These are phyloP conservation scores for Cytospora piceicola DNA, from an alignment of 2,329 filamentous ascomycete species.

Conservation along the genomic window DNA sequence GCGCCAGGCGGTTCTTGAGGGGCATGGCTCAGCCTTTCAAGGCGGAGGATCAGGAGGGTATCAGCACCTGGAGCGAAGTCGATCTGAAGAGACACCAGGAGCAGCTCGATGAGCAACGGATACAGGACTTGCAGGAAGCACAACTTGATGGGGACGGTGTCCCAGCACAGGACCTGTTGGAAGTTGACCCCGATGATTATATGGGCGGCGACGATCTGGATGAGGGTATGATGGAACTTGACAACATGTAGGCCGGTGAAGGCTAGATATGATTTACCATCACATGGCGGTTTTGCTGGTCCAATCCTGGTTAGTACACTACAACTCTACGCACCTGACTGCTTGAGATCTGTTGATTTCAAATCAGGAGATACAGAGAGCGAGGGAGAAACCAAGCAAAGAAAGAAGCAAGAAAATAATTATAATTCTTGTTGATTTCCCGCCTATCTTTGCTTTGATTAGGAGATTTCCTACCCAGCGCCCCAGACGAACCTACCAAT, in stretches of 20 bases:
- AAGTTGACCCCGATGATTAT: slow-evolving; percentile 47
- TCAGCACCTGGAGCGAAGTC: slow-evolving; percentile 85
- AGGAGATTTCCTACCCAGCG: no score
- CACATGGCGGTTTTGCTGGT: neutral
- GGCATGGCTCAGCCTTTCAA: slow-evolving; percentile 92
- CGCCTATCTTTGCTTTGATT: neutral
- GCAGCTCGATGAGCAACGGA: slow-evolving; percentile 71
- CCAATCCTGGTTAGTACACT: neutral
- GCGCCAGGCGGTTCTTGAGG: slow-evolving; percentile 84
- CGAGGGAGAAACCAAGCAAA: neutral
- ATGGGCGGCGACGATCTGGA: slow-evolving; percentile 58
- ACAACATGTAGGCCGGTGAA: slow-evolving; percentile 10
- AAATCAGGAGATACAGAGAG: neutral
- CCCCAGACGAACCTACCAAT: neutral
- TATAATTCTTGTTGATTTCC: neutral
- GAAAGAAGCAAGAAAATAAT: neutral
- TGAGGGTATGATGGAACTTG: slow-evolving; percentile 57
- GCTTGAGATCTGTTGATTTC: neutral
- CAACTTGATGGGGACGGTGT: slow-evolving; percentile 23
- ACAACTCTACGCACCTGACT: neutral
- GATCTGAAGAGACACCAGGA: slow-evolving; percentile 80
- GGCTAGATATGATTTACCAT: neutral
- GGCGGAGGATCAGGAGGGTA: slow-evolving; percentile 82
- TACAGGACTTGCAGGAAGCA: slow-evolving; percentile 60
- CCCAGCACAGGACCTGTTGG: slow-evolving; percentile 19